Evolutionary conservation across 139 green algal species (phyloP).

Genomic region (Coccomyxa sp.): DNA sequence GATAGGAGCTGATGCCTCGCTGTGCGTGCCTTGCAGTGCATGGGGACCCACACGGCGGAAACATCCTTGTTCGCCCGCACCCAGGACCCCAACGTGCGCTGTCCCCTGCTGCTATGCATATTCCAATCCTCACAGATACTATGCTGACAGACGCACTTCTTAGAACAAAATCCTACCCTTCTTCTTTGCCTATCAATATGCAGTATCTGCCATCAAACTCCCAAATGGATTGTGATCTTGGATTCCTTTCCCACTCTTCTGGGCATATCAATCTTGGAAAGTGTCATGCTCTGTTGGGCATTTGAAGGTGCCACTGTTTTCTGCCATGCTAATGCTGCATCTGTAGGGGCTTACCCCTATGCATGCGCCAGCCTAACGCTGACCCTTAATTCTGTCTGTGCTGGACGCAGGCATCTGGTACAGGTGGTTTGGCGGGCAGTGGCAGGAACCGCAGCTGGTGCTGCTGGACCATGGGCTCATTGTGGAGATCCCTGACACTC

Average conservation of each 20-base stretch:
- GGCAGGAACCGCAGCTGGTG: conserved; percentile 67
- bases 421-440: conserved; percentile 29
- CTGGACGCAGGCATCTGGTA: not conserved
- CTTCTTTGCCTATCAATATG: too few species aligned
- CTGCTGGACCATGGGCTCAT: conserved; percentile 87
- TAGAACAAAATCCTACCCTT: too few species aligned
- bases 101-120: not conserved
- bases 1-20: not conserved
- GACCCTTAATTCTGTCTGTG: not conserved
- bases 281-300: too few species aligned
- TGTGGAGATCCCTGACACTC: conserved; percentile 40
- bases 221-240: too few species aligned
- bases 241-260: too few species aligned
- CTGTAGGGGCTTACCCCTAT: not conserved
- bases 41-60: conserved; percentile 57
- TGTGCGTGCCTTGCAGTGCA: conserved; percentile 26
- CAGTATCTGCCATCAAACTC: too few species aligned
- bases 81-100: conserved; percentile 3
- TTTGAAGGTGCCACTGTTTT: too few species aligned
- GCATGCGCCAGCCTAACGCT: not conserved
- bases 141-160: too few species aligned
- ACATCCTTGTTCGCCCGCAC: conserved; percentile 62
- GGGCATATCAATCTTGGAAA: too few species aligned
- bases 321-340: too few species aligned
- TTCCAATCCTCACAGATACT: too few species aligned